Percentiles rank a stretch among this genome's conserved stretches.
phyloP scores from a whole-genome alignment of 306 rosid species.

The Echinosophora koreensis region DNA sequence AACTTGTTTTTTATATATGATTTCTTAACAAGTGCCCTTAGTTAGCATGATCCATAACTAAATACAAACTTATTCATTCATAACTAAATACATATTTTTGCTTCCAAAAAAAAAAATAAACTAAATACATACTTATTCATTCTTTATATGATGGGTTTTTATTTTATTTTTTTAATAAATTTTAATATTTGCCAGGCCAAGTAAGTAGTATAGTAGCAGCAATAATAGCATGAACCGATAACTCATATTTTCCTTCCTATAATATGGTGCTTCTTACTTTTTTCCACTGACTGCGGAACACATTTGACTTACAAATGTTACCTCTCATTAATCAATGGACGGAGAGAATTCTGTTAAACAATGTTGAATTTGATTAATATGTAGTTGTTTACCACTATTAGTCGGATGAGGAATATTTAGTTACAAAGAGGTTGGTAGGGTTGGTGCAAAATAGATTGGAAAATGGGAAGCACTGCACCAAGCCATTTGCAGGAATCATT shows the following conservation, averaged over 20 bases:
- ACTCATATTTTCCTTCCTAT: not conserved
- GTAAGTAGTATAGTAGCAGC: not conserved
- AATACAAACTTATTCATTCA: too few species aligned
- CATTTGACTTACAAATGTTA: conserved; percentile 35
- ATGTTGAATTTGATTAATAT: conserved; percentile 23
- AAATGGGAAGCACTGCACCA: not conserved
- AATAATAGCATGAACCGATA: not conserved
- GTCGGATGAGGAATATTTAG: conserved; percentile 8
- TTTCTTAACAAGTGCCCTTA: too few species aligned
- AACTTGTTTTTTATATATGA: too few species aligned
- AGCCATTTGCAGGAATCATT: not conserved
- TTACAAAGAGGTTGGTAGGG: conserved; percentile 30
- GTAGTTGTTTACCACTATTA: conserved; percentile 13
- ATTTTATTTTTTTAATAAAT: conserved; percentile 2
- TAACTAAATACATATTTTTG: too few species aligned
- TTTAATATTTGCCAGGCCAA: not conserved
- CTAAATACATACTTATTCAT: too few species aligned
- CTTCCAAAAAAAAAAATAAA: too few species aligned
- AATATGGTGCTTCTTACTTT: conserved; percentile 24
- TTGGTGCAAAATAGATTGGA: conserved; percentile 20
- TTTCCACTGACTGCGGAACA: conserved; percentile 68
- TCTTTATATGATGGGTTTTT: conserved; percentile 3
- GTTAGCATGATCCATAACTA: too few species aligned
- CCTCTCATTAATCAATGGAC: conserved; percentile 1
- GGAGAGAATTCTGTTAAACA: conserved; percentile 1